These are phyloP conservation scores for Leccinum solheimii DNA, from an alignment of 1,284 basidiomycete genomes.

Conservation along the genomic window DNA sequence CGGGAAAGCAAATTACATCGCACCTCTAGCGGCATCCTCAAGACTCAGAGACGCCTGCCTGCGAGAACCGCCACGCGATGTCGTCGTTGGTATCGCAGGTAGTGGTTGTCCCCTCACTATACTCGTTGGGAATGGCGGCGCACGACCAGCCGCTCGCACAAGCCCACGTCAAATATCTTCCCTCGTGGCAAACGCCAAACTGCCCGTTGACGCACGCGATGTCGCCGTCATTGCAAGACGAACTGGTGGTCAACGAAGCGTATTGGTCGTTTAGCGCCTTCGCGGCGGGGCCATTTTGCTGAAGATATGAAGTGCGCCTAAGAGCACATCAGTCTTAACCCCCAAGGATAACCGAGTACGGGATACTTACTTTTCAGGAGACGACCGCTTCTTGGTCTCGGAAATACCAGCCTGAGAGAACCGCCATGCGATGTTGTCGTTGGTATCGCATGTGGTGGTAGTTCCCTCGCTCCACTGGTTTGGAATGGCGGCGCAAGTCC, in stretches of 20 bases:
- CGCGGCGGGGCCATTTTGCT: constrained; percentile 30
- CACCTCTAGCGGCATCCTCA: constrained; percentile 5
- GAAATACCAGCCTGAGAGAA: constrained; percentile 25
- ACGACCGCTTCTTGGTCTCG: constrained; percentile 11
- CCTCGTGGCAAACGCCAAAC: constrained; percentile 25
- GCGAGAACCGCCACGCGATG: constrained; percentile 19
- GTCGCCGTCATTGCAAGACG: constrained; percentile 25
- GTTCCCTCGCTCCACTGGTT: constrained; percentile 19
- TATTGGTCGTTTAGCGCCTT: constrained; percentile 31
- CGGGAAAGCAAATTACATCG: background rate
- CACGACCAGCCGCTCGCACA: constrained; percentile 17
- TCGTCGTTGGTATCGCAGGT: constrained; percentile 15
- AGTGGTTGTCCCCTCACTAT: constrained; percentile 17
- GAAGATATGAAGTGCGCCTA: constrained; percentile 17
- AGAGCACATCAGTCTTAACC: background rate
- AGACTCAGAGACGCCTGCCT: constrained; percentile 22
- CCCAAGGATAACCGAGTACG: background rate
- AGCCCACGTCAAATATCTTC: constrained; percentile 10
- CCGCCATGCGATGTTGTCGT: constrained; percentile 15
- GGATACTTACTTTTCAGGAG: background rate
- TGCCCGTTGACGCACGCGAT: constrained; percentile 29
- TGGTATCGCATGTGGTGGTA: constrained; percentile 18
- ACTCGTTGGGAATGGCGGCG: constrained; percentile 24
- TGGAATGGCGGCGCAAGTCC: constrained; percentile 24
- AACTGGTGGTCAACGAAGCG: constrained; percentile 16